Evolutionary conservation across 208 protist genomes (phyloP).

Genomic region (Histomonas meleagridis): DNA sequence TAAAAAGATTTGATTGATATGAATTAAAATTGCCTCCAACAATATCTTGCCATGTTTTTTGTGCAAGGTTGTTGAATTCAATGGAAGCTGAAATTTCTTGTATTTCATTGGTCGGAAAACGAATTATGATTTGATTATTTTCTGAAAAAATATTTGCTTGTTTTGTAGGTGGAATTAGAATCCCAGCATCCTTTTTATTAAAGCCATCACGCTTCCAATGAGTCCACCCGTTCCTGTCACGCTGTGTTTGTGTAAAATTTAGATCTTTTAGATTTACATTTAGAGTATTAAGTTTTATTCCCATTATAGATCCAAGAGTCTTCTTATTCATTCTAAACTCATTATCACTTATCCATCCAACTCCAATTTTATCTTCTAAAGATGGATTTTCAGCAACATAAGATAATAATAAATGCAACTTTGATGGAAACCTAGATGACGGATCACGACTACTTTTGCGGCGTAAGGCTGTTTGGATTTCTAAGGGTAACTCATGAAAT

Average conservation of each 20-base stretch:
- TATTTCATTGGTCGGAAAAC: background rate
- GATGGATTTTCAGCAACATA: background rate
- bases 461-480: background rate
- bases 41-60: background rate
- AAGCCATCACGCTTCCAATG: background rate
- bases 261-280: background rate
- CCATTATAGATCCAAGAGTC: background rate
- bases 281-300: background rate
- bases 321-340: constrained; percentile 20
- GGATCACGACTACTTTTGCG: background rate
- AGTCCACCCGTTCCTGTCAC: background rate
- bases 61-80: background rate
- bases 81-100: background rate
- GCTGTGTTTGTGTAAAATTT: background rate
- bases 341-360: background rate
- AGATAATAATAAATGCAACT: background rate
- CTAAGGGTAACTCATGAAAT: no score
- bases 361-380: background rate
- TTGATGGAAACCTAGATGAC: background rate
- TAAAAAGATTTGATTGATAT: background rate
- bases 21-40: background rate
- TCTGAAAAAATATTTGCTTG: background rate
- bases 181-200: background rate
- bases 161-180: background rate
- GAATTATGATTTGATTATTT: background rate